Evolutionary conservation across 2,329 filamentous ascomycete genomes (phyloP).

Genomic region (Endothia cerciana): DNA sequence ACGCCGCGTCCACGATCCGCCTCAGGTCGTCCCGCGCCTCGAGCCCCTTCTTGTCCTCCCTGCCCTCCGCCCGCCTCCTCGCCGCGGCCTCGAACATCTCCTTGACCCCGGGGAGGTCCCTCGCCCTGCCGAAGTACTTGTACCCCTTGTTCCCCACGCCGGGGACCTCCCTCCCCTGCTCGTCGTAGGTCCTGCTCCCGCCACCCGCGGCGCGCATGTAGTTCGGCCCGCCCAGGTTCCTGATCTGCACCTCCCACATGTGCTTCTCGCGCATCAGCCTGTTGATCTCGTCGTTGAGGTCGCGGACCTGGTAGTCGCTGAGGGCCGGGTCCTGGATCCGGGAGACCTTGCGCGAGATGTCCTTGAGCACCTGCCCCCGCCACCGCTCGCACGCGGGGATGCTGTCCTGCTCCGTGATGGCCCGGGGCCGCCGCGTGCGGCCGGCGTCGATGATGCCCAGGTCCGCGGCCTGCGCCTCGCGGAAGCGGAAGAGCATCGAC

Average conservation of each 20-base stretch:
- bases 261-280: slow-evolving; percentile 98
- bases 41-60: slow-evolving; percentile 62
- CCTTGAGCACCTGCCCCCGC: slow-evolving; percentile 96
- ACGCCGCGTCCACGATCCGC: slow-evolving; percentile 85
- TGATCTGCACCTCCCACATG: slow-evolving; percentile 98
- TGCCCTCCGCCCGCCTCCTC: slow-evolving; percentile 51
- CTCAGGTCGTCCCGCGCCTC: slow-evolving; percentile 72
- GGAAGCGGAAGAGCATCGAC: slow-evolving; percentile 99
- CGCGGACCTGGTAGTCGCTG: slow-evolving; percentile 95
- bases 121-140: slow-evolving; percentile 88
- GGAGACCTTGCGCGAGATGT: slow-evolving; percentile 94
- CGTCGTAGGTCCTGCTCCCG: slow-evolving; percentile 73
- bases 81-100: slow-evolving; percentile 87
- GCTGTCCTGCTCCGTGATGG: slow-evolving; percentile 82
- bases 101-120: slow-evolving; percentile 91
- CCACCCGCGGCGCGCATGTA: slow-evolving; percentile 69
- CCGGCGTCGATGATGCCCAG: slow-evolving; percentile 94
- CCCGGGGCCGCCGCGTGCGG: slow-evolving; percentile 85
- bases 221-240: slow-evolving; percentile 94
- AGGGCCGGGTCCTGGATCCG: slow-evolving; percentile 90
- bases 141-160: slow-evolving; percentile 86
- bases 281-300: slow-evolving; percentile 99
- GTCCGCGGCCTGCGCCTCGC: slow-evolving; percentile 94
- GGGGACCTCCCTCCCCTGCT: slow-evolving; percentile 71
- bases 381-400: slow-evolving; percentile 95